phyloP scores from a whole-genome alignment of 768 basidiomycete species.

The Dentipellis fragilis region DNA sequence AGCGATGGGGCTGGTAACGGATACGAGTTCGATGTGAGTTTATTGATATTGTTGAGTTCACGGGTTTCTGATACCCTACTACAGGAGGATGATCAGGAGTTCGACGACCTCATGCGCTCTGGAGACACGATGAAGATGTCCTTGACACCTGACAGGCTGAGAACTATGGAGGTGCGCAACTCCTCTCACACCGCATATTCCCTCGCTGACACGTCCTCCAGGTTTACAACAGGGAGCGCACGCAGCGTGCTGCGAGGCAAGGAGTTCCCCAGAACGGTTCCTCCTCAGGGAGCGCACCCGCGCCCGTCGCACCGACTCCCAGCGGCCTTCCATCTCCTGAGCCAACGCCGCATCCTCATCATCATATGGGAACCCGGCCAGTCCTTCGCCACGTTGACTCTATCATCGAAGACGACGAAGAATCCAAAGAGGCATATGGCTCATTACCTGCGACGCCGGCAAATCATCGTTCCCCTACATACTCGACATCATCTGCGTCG shows the following conservation, averaged over 20 bases:
- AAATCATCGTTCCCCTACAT: not conserved
- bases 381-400: conserved; percentile 51
- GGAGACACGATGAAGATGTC: conserved; percentile 92
- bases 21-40: not conserved
- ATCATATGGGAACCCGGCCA: conserved; percentile 21
- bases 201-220: not conserved
- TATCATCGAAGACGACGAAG: conserved; percentile 51
- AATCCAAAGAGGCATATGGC: not conserved
- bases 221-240: not conserved
- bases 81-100: conserved; percentile 49
- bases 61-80: not conserved
- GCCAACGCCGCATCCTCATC: too few relatives aligned
- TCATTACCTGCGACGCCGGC: not conserved
- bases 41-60: not conserved
- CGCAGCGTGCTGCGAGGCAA: not conserved
- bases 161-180: conserved; percentile 79
- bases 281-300: not conserved
- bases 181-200: not conserved
- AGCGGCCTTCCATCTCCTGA: not conserved
- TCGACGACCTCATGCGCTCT: conserved; percentile 88
- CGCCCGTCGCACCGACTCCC: not conserved
- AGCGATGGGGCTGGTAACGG: conserved; percentile 4
- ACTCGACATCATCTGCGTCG: not conserved
- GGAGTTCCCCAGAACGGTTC: not conserved
- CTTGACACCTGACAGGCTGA: conserved; percentile 86